Conservation (phyloP, 805 yeast species). For the Isabelozyma gotoi region DNA sequence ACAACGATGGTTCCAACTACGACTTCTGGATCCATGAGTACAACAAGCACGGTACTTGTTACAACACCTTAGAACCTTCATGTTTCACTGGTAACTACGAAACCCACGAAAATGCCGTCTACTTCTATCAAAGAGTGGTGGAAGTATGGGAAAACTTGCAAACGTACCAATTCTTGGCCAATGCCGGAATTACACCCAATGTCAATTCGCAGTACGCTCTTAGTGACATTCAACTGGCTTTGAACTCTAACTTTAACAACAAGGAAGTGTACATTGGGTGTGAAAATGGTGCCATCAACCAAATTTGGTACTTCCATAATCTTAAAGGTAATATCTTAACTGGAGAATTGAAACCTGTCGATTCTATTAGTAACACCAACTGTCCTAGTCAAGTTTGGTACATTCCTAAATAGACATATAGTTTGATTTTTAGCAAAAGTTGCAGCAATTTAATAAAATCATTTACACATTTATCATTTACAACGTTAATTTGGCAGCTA, state of each 20-base stretch:
- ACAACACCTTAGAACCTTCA: slow-evolving; percentile 69
- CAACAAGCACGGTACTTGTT: slow-evolving; percentile 93
- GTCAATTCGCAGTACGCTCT: slow-evolving; percentile 54
- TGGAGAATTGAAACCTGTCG: slow-evolving; percentile 62
- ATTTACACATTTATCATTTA: neutral
- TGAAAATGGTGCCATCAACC: slow-evolving; percentile 50
- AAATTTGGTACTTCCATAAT: slow-evolving; percentile 80
- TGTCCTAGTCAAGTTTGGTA: slow-evolving; percentile 70
- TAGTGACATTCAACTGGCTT: slow-evolving; percentile 52
- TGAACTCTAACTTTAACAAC: slow-evolving; percentile 49
- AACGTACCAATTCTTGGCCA: slow-evolving; percentile 64
- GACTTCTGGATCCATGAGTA: slow-evolving; percentile 86
- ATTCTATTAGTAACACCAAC: slow-evolving; percentile 51
- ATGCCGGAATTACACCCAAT: slow-evolving; percentile 72
- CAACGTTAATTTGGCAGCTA: too few relatives aligned
- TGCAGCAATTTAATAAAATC: neutral
- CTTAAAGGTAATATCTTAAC: slow-evolving; percentile 69
- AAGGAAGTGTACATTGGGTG: slow-evolving; percentile 62
- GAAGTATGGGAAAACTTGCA: slow-evolving; percentile 46
- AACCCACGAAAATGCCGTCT: slow-evolving; percentile 53
- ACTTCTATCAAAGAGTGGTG: slow-evolving; percentile 55
- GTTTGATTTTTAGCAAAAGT: neutral
- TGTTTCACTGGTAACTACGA: slow-evolving; percentile 54
- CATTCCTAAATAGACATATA: slow-evolving; percentile 53
- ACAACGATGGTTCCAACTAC: slow-evolving; percentile 65